Evolutionary conservation across 352 stramenopile genomes (phyloP).

Genomic region (Hyaloperonospora arabidopsidis): DNA sequence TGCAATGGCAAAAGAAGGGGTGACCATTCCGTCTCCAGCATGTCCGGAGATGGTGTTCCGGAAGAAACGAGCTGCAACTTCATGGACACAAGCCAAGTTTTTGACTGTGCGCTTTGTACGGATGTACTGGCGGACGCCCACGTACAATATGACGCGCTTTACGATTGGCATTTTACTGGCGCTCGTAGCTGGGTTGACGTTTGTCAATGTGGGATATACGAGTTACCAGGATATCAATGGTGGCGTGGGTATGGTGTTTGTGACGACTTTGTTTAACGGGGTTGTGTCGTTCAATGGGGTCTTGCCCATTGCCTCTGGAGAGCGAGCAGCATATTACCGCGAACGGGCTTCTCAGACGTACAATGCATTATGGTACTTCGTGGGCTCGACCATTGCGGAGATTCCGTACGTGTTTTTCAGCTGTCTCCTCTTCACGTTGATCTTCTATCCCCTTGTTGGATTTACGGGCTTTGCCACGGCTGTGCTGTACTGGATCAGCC

Average conservation of each 20-base stretch:
- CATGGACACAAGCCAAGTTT: conserved; percentile 23
- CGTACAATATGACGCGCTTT: conserved; percentile 77
- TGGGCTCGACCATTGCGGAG: conserved; percentile 74
- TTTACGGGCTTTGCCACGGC: conserved; percentile 29
- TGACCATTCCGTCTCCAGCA: conserved; percentile 12
- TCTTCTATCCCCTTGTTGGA: conserved; percentile 45
- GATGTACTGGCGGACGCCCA: conserved; percentile 61
- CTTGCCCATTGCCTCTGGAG: conserved; percentile 44
- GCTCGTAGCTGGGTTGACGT: conserved; percentile 39
- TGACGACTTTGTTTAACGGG: conserved; percentile 56
- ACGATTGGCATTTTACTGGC: conserved; percentile 48
- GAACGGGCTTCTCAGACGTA: conserved; percentile 87
- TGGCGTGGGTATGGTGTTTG: conserved; percentile 33
- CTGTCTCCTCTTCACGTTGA: conserved; percentile 35
- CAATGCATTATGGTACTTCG: conserved; percentile 51
- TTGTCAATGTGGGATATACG: background rate
- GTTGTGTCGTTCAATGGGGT: conserved; percentile 58
- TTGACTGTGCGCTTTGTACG: conserved; percentile 23
- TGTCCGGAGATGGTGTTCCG: conserved; percentile 26
- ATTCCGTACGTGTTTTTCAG: conserved; percentile 44
- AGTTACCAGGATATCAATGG: conserved; percentile 32
- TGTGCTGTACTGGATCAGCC: conserved; percentile 36
- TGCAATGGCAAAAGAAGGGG: conserved; percentile 15
- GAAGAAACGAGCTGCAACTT: conserved; percentile 29
- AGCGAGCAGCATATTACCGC: conserved; percentile 36